These are phyloP conservation scores for Chrysanthemum lavandulifolium DNA, from an alignment of 129 eudicot species.

Conservation along the genomic window DNA sequence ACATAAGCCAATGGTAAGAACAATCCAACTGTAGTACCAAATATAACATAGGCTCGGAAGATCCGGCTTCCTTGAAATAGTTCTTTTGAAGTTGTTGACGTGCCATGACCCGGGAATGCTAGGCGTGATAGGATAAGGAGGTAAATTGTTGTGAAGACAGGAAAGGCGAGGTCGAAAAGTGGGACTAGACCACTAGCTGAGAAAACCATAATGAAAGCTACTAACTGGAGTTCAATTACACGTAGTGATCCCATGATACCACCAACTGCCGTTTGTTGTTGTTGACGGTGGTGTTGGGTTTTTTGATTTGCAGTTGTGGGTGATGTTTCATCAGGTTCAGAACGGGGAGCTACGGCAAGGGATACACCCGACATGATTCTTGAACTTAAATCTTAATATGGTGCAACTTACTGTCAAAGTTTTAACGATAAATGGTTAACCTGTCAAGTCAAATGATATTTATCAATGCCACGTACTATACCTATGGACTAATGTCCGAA, in stretches of 20 bases:
- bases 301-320: neutral
- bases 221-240: conserved; percentile 72
- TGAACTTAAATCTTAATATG: no score
- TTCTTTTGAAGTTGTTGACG: no score
- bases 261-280: conserved; percentile 14
- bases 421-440: no score
- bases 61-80: conserved; percentile 48
- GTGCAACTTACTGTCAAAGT: no score
- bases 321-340: conserved; percentile 19
- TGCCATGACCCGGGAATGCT: conserved; percentile 45
- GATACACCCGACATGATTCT: conserved; percentile 64
- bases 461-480: no score
- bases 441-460: no score
- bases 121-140: conserved; percentile 56
- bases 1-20: conserved; percentile 84
- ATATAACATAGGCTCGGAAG: conserved; percentile 56
- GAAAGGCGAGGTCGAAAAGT: conserved; percentile 71
- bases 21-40: conserved; percentile 70
- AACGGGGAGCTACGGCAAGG: conserved; percentile 45
- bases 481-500: no score
- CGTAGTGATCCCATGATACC: conserved; percentile 72
- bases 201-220: conserved; percentile 92
- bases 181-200: conserved; percentile 93
- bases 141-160: conserved; percentile 62
- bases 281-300: conserved; percentile 27